These are phyloP conservation scores for Stagonosporopsis vannaccii DNA, from an alignment of 2,329 filamentous ascomycete species.

Conservation along the genomic window DNA sequence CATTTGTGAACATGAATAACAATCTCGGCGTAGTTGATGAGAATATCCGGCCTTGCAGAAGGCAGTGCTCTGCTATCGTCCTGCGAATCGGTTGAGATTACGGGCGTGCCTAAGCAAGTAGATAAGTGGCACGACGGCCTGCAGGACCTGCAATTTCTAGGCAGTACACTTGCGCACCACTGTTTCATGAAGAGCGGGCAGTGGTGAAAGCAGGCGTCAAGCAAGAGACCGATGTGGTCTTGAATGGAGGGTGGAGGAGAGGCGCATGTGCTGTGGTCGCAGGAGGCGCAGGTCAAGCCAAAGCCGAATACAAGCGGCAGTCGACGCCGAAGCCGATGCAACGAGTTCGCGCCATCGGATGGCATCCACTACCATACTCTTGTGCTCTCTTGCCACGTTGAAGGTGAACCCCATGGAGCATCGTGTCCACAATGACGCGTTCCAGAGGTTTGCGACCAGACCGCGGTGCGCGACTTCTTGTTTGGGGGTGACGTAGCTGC, in stretches of 20 bases:
- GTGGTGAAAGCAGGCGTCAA: neutral
- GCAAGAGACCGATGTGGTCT: neutral
- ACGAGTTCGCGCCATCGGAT: constrained; percentile 7
- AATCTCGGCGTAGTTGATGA: neutral
- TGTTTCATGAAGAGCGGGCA: constrained; percentile 5
- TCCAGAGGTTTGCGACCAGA: constrained; percentile 23
- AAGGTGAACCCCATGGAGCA: constrained; percentile 1
- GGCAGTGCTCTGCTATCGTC: neutral
- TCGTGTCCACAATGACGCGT: constrained; percentile 23
- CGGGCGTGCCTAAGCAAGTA: neutral
- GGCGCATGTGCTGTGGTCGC: neutral
- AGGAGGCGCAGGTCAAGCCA: constrained; percentile 1
- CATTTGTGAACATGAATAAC: neutral
- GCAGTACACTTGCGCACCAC: neutral
- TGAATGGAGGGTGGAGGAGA: constrained; percentile 4
- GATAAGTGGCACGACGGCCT: neutral
- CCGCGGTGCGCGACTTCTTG: constrained; percentile 11
- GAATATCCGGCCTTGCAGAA: neutral
- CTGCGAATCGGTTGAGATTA: neutral
- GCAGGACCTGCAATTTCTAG: neutral
- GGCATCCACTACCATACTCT: constrained; percentile 6
- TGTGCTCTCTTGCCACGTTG: constrained; percentile 22
- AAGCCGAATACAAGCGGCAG: constrained; percentile 9
- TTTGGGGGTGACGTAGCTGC: constrained; percentile 14
- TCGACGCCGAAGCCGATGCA: neutral